Evolutionary conservation across 352 stramenopile genomes (phyloP).

Genomic region (Pythium oligandrum): DNA sequence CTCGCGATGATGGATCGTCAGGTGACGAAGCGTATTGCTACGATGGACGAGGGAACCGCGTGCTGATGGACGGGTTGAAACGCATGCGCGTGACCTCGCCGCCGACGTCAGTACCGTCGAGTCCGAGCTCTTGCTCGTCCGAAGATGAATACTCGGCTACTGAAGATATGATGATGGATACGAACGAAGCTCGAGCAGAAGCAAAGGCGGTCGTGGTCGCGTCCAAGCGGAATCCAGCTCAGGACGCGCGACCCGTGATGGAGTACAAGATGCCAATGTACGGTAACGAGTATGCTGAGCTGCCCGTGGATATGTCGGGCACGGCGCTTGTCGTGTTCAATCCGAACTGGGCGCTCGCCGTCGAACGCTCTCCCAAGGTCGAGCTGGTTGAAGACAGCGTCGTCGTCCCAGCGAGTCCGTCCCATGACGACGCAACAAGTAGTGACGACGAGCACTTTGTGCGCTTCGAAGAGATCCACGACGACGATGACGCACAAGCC

Average conservation of each 20-base stretch:
- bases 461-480: slow-evolving; percentile 65
- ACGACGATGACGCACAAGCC: slow-evolving; percentile 36
- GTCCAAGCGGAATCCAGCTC: too few species aligned
- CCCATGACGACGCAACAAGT: slow-evolving; percentile 14
- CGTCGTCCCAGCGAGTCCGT: slow-evolving; percentile 13
- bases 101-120: slow-evolving; percentile 17
- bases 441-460: slow-evolving; percentile 34
- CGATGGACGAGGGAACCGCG: too few species aligned
- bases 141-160: too few species aligned
- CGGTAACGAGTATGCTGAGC: too few species aligned
- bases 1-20: slow-evolving; percentile 18
- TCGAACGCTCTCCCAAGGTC: slow-evolving; percentile 27
- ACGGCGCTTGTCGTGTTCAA: slow-evolving; percentile 61
- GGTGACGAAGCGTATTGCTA: too few species aligned
- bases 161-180: too few species aligned
- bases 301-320: slow-evolving; percentile 8
- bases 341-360: slow-evolving; percentile 13
- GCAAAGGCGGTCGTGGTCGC: too few species aligned
- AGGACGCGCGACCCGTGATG: too few species aligned
- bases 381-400: slow-evolving; percentile 54
- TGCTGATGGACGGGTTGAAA: slow-evolving; percentile 58
- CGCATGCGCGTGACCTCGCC: slow-evolving; percentile 64
- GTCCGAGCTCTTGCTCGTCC: slow-evolving; percentile 15
- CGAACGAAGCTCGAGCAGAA: too few species aligned
- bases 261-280: too few species aligned